A percentile compares a stretch with the other conserved stretches of the same genome.
These are phyloP conservation scores for Gomphus bonarii DNA, from an alignment of 1,284 basidiomycete genomes.

Conservation along the genomic window DNA sequence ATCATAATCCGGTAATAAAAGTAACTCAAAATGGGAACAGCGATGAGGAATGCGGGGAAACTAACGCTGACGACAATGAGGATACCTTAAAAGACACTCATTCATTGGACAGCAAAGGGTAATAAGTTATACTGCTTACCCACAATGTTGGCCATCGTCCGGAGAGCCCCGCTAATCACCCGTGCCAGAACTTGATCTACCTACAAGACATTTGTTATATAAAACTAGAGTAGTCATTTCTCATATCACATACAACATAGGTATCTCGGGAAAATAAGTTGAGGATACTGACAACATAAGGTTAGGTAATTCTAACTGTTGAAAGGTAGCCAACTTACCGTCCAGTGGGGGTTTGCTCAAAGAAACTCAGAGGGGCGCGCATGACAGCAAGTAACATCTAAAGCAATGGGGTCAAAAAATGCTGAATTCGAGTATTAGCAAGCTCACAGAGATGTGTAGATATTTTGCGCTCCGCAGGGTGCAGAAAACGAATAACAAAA, in stretches of 20 bases:
- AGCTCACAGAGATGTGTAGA: constrained; percentile 65
- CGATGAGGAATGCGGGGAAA: constrained; percentile 77
- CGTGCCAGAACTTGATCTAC: constrained; percentile 43
- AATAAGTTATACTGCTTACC: not conserved
- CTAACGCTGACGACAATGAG: constrained; percentile 68
- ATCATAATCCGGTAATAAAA: constrained; percentile 72
- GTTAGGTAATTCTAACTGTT: not conserved
- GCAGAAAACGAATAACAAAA: constrained; percentile 74
- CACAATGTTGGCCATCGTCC: constrained; percentile 39
- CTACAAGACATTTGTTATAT: constrained; percentile 17
- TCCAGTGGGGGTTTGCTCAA: constrained; percentile 77
- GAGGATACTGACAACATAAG: constrained; percentile 41
- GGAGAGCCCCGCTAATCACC: constrained; percentile 52
- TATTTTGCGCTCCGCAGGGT: constrained; percentile 64
- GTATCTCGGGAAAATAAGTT: constrained; percentile 91
- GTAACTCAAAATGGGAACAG: constrained; percentile 64
- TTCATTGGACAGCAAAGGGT: not conserved
- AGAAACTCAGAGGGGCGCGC: constrained; percentile 78
- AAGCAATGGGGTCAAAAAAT: not conserved
- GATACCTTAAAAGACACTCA: constrained; percentile 42
- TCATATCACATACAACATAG: constrained; percentile 52
- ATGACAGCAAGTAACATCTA: constrained; percentile 74
- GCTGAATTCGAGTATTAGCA: constrained; percentile 14
- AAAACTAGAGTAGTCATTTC: not conserved
- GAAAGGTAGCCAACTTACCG: constrained; percentile 31